phyloP scores from a whole-genome alignment of 1,284 basidiomycete species.

The Boletus sp. region DNA sequence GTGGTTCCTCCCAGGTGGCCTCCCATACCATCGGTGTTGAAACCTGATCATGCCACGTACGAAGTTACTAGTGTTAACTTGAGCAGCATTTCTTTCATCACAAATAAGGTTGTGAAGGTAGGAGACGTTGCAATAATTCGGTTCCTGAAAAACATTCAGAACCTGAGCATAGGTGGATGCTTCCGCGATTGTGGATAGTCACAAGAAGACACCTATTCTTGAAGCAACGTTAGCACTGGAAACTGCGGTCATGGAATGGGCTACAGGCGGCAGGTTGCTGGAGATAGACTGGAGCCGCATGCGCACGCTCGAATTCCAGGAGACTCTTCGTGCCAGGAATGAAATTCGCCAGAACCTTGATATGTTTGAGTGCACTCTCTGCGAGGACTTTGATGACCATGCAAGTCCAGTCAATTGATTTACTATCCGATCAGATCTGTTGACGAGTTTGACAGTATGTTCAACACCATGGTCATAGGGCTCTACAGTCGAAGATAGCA shows the following conservation, averaged over 20 bases:
- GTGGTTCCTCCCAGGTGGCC: constrained; percentile 80
- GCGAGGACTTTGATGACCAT: constrained; percentile 61
- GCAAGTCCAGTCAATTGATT: constrained; percentile 24
- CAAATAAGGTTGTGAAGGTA: constrained; percentile 75
- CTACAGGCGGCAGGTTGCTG: constrained; percentile 49
- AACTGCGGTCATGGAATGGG: constrained; percentile 59
- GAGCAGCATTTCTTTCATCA: constrained; percentile 80
- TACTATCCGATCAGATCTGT: constrained; percentile 1
- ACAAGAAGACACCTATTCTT: constrained; percentile 66
- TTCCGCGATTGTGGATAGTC: constrained; percentile 65
- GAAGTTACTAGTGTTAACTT: constrained; percentile 72
- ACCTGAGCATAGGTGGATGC: constrained; percentile 63
- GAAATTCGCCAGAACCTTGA: constrained; percentile 49
- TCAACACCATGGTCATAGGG: constrained; percentile 74
- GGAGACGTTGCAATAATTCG: constrained; percentile 17
- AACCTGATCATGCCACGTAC: constrained; percentile 63
- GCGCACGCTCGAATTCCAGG: constrained; percentile 92
- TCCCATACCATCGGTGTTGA: constrained; percentile 51
- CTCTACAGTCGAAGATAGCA: constrained; percentile 74
- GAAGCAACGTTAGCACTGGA: constrained; percentile 55
- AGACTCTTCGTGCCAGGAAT: constrained; percentile 69
- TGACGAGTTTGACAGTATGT: constrained; percentile 61
- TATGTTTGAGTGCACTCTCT: constrained; percentile 56
- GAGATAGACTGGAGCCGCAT: constrained; percentile 89
- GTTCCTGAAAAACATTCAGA: constrained; percentile 7